These are phyloP conservation scores for Quillaja saponaria DNA, from an alignment of 306 rosid genomes.

Conservation along the genomic window DNA sequence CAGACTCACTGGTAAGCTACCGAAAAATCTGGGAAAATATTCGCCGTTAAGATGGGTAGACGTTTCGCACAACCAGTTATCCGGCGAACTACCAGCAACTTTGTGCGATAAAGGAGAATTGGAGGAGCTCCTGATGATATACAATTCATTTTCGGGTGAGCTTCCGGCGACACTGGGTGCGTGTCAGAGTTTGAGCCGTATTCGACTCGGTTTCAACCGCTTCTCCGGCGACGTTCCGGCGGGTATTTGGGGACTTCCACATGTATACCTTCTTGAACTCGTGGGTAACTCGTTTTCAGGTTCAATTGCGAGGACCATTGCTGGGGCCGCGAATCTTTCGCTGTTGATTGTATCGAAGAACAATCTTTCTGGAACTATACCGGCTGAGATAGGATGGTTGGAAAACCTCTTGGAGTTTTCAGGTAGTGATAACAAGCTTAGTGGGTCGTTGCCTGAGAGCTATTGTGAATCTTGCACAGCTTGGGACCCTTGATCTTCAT, in stretches of 20 bases:
- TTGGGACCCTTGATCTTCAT: conserved; percentile 72
- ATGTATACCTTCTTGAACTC: conserved; percentile 63
- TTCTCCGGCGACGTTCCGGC: conserved; percentile 73
- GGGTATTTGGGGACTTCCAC: conserved; percentile 77
- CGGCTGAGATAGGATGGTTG: conserved; percentile 70
- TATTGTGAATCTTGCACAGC: conserved; percentile 57
- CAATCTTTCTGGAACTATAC: conserved; percentile 64
- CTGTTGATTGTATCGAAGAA: conserved; percentile 55
- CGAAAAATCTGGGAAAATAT: conserved; percentile 57
- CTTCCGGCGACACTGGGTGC: conserved; percentile 59
- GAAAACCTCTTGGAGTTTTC: conserved; percentile 60
- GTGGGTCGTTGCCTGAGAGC: conserved; percentile 58
- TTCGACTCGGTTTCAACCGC: conserved; percentile 58
- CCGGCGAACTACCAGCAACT: conserved; percentile 60
- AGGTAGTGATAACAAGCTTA: conserved; percentile 49
- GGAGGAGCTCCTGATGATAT: conserved; percentile 66
- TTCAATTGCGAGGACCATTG: conserved; percentile 57
- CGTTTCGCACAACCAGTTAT: conserved; percentile 58
- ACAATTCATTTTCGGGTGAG: conserved; percentile 59
- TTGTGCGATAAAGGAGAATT: conserved; percentile 52
- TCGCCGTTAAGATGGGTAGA: conserved; percentile 69
- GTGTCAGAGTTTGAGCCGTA: conserved; percentile 61
- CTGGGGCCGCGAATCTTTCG: conserved; percentile 58
- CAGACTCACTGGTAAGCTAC: conserved; percentile 59
- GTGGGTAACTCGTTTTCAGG: conserved; percentile 61